Conservation (phyloP, 495 filamentous ascomycete genomes). For the Neohortaea acidophila region DNA sequence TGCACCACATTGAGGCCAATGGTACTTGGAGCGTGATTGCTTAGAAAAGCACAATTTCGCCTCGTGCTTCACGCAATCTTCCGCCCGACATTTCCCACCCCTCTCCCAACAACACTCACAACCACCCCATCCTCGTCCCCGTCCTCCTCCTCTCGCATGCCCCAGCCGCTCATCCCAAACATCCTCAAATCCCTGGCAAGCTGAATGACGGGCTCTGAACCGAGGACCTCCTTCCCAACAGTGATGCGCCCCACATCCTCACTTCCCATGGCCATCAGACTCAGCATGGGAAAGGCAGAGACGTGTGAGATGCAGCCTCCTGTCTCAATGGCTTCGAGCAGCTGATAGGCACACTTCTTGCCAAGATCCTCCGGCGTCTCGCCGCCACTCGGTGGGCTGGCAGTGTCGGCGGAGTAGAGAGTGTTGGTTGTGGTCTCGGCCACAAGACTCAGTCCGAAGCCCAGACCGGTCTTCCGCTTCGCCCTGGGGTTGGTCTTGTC, state of each 20-base stretch:
- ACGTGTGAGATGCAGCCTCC: slow-evolving; percentile 66
- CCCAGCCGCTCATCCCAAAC: slow-evolving; percentile 80
- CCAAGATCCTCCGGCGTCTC: slow-evolving; percentile 81
- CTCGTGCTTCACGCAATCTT: slow-evolving; percentile 58
- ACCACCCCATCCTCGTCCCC: slow-evolving; percentile 52
- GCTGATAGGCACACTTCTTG: slow-evolving; percentile 68
- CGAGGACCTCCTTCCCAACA: slow-evolving; percentile 61
- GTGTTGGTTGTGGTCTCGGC: slow-evolving; percentile 79
- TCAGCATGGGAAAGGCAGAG: slow-evolving; percentile 55
- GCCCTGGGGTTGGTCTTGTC: slow-evolving; percentile 43
- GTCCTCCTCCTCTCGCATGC: slow-evolving; percentile 59
- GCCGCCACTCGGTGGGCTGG: slow-evolving; percentile 65
- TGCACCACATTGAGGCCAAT: too few relatives aligned
- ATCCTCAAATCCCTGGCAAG: slow-evolving; percentile 67
- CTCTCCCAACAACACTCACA: slow-evolving; percentile 80
- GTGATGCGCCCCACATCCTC: slow-evolving; percentile 54
- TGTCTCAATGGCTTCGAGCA: slow-evolving; percentile 65
- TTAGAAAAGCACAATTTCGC: slow-evolving; percentile 16
- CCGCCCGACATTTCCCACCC: slow-evolving; percentile 87
- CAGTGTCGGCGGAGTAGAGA: slow-evolving; percentile 74
- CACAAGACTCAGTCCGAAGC: slow-evolving; percentile 79
- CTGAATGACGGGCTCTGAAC: slow-evolving; percentile 59
- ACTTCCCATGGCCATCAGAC: slow-evolving; percentile 89
- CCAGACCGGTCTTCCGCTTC: slow-evolving; percentile 62
- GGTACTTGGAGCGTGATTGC: slow-evolving; percentile 37